Evolutionary conservation across 2,329 filamentous ascomycete species (phyloP).

Genomic region (Penicillium sp.): DNA sequence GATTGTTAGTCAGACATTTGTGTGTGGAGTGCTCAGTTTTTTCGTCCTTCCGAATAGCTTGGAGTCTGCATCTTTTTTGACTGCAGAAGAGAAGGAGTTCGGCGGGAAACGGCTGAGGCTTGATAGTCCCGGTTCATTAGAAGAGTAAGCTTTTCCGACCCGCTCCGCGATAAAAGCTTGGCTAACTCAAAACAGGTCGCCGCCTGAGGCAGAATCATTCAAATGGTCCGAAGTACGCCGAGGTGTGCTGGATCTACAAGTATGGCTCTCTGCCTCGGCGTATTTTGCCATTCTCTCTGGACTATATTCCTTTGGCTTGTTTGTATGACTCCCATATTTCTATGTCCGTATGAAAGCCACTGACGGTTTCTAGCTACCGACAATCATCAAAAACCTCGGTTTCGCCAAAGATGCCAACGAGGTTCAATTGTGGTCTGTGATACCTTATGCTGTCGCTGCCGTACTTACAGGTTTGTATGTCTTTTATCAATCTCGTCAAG

Average conservation of each 20-base stretch:
- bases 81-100: constrained; percentile 51
- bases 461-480: constrained; percentile 49
- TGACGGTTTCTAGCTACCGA: constrained; percentile 52
- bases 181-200: constrained; percentile 17
- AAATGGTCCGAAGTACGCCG: constrained; percentile 61
- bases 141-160: constrained; percentile 23
- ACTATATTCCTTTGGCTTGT: constrained; percentile 63
- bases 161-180: neutral
- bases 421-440: constrained; percentile 63
- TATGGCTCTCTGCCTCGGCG: constrained; percentile 62
- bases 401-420: constrained; percentile 56
- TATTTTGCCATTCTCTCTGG: constrained; percentile 60
- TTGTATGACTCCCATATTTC: constrained; percentile 43
- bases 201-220: constrained; percentile 49
- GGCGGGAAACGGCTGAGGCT: constrained; percentile 48
- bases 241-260: constrained; percentile 59
- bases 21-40: constrained; percentile 53
- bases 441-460: constrained; percentile 61
- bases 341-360: neutral
- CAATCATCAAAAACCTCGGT: constrained; percentile 59
- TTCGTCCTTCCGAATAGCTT: constrained; percentile 57
- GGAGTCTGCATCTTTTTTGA: constrained; percentile 55
- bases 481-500: neutral
- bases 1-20: constrained; percentile 48
- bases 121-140: constrained; percentile 30